phyloP scores from a whole-genome alignment of 768 basidiomycete species.

The Leccinum rimulosum region DNA sequence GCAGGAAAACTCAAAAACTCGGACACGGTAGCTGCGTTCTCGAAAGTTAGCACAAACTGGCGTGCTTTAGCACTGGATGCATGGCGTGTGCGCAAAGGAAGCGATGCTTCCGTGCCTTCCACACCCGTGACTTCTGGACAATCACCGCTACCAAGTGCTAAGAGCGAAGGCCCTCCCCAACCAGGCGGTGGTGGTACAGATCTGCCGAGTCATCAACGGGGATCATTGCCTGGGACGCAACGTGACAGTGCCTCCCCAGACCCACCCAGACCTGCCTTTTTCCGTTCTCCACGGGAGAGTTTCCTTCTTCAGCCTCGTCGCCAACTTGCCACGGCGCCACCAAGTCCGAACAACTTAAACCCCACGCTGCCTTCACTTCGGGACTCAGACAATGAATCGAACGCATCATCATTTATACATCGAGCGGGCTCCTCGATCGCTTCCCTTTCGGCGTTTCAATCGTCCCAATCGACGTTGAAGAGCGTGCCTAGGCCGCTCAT shows the following conservation, averaged over 20 bases:
- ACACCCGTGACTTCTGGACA: neutral
- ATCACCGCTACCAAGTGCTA: slow-evolving; percentile 18
- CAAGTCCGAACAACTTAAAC: slow-evolving; percentile 28
- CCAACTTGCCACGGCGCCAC: slow-evolving; percentile 27
- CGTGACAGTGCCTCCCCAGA: slow-evolving; percentile 38
- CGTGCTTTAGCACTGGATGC: slow-evolving; percentile 52
- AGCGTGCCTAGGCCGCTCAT: slow-evolving; percentile 65
- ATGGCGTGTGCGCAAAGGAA: slow-evolving; percentile 27
- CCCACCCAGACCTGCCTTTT: slow-evolving; percentile 57
- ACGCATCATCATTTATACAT: slow-evolving; percentile 30
- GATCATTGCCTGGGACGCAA: slow-evolving; percentile 41
- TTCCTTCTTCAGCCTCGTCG: slow-evolving; percentile 40
- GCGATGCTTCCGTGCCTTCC: slow-evolving; percentile 5
- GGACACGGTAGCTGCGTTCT: slow-evolving; percentile 63
- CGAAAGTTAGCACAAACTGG: slow-evolving; percentile 78
- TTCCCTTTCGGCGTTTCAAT: slow-evolving; percentile 42
- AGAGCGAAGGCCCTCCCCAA: slow-evolving; percentile 20
- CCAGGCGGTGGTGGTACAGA: slow-evolving; percentile 3
- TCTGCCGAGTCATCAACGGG: slow-evolving; percentile 28
- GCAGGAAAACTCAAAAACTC: slow-evolving; percentile 74
- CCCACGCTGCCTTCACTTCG: slow-evolving; percentile 9
- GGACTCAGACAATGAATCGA: slow-evolving; percentile 21
- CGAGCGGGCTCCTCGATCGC: slow-evolving; percentile 40
- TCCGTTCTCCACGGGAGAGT: slow-evolving; percentile 57
- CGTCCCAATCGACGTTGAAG: slow-evolving; percentile 39